Conservation (phyloP, 2,329 filamentous ascomycete species). For the Proliferodiscus dingleyae region DNA sequence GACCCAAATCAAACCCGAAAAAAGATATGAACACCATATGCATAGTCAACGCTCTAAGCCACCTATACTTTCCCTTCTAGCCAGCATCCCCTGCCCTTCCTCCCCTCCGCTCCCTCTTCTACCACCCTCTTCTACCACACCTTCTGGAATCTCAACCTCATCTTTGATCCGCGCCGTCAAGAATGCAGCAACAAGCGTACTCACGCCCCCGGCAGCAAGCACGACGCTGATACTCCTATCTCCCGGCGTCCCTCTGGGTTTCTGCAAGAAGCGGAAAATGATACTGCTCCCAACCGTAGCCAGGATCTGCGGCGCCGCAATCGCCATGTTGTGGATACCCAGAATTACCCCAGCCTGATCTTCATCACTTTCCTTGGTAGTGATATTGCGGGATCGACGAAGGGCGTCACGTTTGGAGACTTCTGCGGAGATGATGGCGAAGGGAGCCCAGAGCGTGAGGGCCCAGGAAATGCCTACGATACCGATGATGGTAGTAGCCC, state of each 20-base stretch:
- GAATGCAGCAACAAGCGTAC: slow-evolving; percentile 71
- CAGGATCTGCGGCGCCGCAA: slow-evolving; percentile 86
- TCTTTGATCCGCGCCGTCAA: slow-evolving; percentile 40
- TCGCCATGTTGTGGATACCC: slow-evolving; percentile 92
- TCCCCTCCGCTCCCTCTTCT: slow-evolving; percentile 6
- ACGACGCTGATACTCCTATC: slow-evolving; percentile 87
- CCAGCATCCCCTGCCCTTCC: slow-evolving; percentile 7
- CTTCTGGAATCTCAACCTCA: slow-evolving; percentile 25
- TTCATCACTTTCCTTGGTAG: slow-evolving; percentile 10
- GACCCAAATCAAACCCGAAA: too few species aligned
- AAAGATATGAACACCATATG: too few species aligned
- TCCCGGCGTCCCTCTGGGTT: slow-evolving; percentile 76
- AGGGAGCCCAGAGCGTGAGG: slow-evolving; percentile 88
- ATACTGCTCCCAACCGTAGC: slow-evolving; percentile 79
- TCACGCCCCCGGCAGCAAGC: slow-evolving; percentile 74
- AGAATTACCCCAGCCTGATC: slow-evolving; percentile 63
- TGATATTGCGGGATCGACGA: slow-evolving; percentile 39
- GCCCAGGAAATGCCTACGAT: slow-evolving; percentile 90
- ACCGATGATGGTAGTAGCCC: slow-evolving; percentile 72
- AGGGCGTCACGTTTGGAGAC: slow-evolving; percentile 77
- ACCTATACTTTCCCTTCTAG: slow-evolving; percentile 13
- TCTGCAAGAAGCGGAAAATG: slow-evolving; percentile 82
- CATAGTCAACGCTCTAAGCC: slow-evolving; percentile 21
- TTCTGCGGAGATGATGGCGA: slow-evolving; percentile 90
- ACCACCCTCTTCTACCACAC: slow-evolving; percentile 9